Evolutionary conservation across 225 moss, liverwort and hornwort species (phyloP).

Genomic region (Anthoceros angustus): DNA sequence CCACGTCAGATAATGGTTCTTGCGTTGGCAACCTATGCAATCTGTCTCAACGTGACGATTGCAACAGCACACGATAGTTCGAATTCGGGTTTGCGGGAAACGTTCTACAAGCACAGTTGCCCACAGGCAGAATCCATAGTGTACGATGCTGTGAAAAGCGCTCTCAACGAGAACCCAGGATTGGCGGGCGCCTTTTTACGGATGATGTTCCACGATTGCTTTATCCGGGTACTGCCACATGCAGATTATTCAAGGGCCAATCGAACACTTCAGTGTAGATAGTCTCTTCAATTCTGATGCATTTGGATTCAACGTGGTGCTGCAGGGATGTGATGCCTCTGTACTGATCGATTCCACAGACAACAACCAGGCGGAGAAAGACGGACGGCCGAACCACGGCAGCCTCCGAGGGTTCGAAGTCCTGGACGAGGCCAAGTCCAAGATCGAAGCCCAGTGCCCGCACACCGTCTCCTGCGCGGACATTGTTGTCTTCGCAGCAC

Average conservation of each 20-base stretch:
- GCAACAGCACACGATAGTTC: no score
- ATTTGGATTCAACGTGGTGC: neutral
- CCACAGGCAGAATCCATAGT: no score
- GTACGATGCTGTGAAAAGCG: no score
- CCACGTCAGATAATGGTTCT: no score
- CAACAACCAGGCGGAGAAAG: neutral
- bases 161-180: no score
- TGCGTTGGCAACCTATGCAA: no score
- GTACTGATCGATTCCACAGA: neutral
- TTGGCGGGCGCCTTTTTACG: no score
- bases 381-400: neutral
- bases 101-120: no score
- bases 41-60: no score
- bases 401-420: neutral
- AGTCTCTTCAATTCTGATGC: neutral
- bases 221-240: neutral
- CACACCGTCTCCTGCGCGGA: slow-evolving; percentile 11
- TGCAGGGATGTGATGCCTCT: slow-evolving; percentile 13
- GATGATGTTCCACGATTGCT: no score
- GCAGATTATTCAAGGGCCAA: neutral
- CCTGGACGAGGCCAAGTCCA: slow-evolving; percentile 5
- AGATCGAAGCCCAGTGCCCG: slow-evolving; percentile 1
- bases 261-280: neutral
- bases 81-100: no score
- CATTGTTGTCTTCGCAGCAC: neutral